Base-by-base conservation (phyloP, 2,329 filamentous ascomycete genomes). In the Aspergillus ochraceus region DNA sequence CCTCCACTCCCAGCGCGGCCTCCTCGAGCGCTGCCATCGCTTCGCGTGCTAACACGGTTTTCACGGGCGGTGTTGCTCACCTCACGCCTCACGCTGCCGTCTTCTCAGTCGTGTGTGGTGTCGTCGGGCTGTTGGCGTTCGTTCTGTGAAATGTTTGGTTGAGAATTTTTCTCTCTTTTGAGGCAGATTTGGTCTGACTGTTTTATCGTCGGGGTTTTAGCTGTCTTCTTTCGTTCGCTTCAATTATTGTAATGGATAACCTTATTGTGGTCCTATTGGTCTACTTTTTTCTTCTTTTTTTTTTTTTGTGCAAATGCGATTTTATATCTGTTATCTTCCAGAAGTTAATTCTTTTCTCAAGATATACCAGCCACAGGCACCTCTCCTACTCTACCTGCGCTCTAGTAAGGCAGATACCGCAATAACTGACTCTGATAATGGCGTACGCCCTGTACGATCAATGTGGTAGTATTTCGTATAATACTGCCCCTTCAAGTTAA, bases 1-100 rank as follows among this genome's bases (percentile, higher is more conserved):
- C 36, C 3, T n/a, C 36, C 17, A n/a, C 36, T 8, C 17, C 36
- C 17, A 42, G 17, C 14, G 3, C 32, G 17, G 17, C 20, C 6
- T 29, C 49, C 9, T 30, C 49, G 22, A 49, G 47, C 19, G 45
- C 39, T 45, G 52, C 53, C 12, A 32, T 52, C 6, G n/a, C 24
- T 68, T 79, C 64, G 69, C 80, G 66, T 60, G 46, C 60, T 53
- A 62, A 52, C 6, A 17, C 55, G 11, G 57, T 70, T 59, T 74
- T 74, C 61, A 60, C 61, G 1, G 72, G 72, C 22, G 64, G 53
- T 24, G 71, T 65, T 11, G 60, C 62, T 3, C 64, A 62, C 1
- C 19, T 70, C 4, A 60, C 67, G 2, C 60, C 60, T 2, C 22
- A 45, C 10, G 66, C 66, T 4, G 70, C 69, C 2, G 32, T 72